Base-by-base conservation (phyloP, 129 eudicot genomes). In the Heracleum sosnowskyi region DNA sequence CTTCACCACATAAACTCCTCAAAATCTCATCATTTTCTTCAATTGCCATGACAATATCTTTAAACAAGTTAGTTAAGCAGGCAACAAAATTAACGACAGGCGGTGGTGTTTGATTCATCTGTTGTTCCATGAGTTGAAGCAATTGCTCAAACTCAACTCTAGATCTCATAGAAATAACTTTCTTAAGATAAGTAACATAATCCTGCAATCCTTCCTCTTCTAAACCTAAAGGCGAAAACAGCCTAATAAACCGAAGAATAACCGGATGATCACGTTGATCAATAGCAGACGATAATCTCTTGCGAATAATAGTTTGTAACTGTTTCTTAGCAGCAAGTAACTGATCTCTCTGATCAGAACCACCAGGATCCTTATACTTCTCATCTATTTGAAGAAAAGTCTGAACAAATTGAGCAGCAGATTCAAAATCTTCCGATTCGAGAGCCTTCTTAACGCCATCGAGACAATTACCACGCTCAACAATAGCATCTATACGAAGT, bases 141-240 rank as follows among this genome's bases (percentile, higher is more conserved):
- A 93, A 82, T 37, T 86, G 91, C 80, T 91, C 98, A 63, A 87
- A 91, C 76, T 91, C 95, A 45, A 71, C 60, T 51, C 90, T 82
- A n/a, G 97, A 86, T 81, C 98, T 87, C 83, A 86, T 62, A 0
- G 89, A 81, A 66, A 93, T 87, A 26, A 93, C 97, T 82, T 89
- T 93, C 79, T 82, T 91, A 62, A 93, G 79, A 79, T 93, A 93
- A 47, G 79, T 79, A 16, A 93, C 97, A 62, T 89, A 93, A 3
- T 76, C 89, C 79, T 93, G 97, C 83, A 93, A 79, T 16, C 98
- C 98, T 84, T 93, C 98, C 75, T 93, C 97, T 60, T 93, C 98
- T 75, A 93, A 75, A 8, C 87, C 91, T 11, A 93, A 74, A 1
- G 91, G 89, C 24, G 94, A 86, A 75, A 79, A 93, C 7, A 93